These are phyloP conservation scores for Sphaceloma murrayae DNA, from an alignment of 2,329 filamentous ascomycete genomes.

Conservation along the genomic window DNA sequence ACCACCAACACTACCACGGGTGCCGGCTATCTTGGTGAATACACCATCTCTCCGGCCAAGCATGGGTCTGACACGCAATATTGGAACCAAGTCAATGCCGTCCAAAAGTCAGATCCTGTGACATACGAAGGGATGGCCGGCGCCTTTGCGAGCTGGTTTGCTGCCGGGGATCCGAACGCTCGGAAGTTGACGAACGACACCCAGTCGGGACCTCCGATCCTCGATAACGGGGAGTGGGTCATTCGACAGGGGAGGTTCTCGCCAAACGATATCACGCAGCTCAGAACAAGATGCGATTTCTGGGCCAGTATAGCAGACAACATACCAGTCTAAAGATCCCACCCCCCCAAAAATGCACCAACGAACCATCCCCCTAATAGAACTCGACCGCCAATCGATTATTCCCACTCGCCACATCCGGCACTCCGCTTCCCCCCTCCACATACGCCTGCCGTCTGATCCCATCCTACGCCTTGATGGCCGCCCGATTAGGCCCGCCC, in stretches of 20 bases:
- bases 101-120: slow-evolving; percentile 44
- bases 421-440: background rate
- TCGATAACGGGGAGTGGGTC: slow-evolving; percentile 40
- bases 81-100: slow-evolving; percentile 48
- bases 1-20: background rate
- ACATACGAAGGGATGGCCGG: slow-evolving; percentile 50
- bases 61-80: slow-evolving; percentile 51
- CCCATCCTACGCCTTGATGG: slow-evolving; percentile 20
- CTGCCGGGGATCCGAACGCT: slow-evolving; percentile 49
- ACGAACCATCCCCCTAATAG: slow-evolving; percentile 1
- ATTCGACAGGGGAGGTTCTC: slow-evolving; percentile 41
- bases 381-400: slow-evolving; percentile 7
- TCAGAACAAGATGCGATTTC: slow-evolving; percentile 44
- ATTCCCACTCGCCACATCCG: slow-evolving; percentile 6
- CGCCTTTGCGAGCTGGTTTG: slow-evolving; percentile 51
- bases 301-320: no score
- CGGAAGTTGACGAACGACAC: slow-evolving; percentile 44
- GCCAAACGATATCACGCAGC: slow-evolving; percentile 30
- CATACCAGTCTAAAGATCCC: no score
- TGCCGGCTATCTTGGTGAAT: slow-evolving; percentile 47
- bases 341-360: no score
- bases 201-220: slow-evolving; percentile 38
- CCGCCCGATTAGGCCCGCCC: slow-evolving; percentile 30
- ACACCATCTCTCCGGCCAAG: slow-evolving; percentile 49
- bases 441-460: slow-evolving; percentile 11